Evolutionary conservation across 2,329 filamentous ascomycete genomes (phyloP).

Genomic region (Trichoderma arundinaceum): DNA sequence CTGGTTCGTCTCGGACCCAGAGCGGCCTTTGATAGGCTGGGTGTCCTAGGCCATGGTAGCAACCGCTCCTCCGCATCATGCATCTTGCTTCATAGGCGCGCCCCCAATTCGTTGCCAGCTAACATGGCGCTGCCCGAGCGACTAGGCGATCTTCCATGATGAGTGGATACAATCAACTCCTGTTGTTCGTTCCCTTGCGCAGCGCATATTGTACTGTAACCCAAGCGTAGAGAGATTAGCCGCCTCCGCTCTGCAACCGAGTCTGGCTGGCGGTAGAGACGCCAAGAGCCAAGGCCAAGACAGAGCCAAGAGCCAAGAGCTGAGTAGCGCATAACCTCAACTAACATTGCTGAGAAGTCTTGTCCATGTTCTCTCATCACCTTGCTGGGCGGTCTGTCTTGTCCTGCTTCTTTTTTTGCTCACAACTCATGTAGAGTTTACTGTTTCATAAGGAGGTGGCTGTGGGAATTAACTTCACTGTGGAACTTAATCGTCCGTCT

Average conservation of each 20-base stretch:
- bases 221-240: not conserved
- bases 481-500: too few species aligned
- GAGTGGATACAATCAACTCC: too few species aligned
- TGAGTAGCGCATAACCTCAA: not conserved
- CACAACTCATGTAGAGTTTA: too few species aligned
- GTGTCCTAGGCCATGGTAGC: not conserved
- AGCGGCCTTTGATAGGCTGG: conserved; percentile 13
- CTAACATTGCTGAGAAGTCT: too few species aligned
- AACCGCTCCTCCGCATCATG: not conserved
- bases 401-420: too few species aligned
- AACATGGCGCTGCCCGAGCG: not conserved
- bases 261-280: not conserved
- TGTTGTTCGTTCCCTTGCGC: too few species aligned
- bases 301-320: not conserved
- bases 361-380: too few species aligned
- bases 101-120: conserved; percentile 2
- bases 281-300: not conserved
- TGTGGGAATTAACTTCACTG: too few species aligned
- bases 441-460: too few species aligned
- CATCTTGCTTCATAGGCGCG: not conserved
- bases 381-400: too few species aligned
- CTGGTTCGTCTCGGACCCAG: conserved; percentile 10
- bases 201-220: not conserved
- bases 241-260: too few species aligned
- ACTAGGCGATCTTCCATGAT: too few species aligned